A percentile compares a stretch with the other conserved stretches of the same genome.
phyloP scores from a whole-genome alignment of 1,284 basidiomycete genomes.

The Farysia itapuensis region DNA sequence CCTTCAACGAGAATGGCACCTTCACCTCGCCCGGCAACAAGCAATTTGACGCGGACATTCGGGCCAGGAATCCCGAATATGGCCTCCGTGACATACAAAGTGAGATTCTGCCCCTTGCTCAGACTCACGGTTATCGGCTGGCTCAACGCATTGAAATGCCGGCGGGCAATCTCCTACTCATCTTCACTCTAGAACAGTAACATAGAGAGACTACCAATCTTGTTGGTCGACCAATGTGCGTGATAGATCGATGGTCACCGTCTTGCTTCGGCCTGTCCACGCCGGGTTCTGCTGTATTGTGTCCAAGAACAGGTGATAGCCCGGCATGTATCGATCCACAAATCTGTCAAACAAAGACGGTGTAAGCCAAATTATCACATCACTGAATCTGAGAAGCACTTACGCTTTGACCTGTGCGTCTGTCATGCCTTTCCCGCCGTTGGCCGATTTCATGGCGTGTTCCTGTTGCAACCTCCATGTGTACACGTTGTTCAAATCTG shows the following conservation, averaged over 20 bases:
- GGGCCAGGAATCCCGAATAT: conserved; percentile 21
- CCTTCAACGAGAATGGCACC: conserved; percentile 32
- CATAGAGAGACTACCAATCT: conserved; percentile 14
- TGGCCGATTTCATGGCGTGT: conserved; percentile 30
- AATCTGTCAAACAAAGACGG: no score
- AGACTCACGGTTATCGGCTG: conserved; percentile 25
- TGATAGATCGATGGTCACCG: conserved; percentile 21
- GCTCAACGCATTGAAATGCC: conserved; percentile 28
- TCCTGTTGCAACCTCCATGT: conserved; percentile 30
- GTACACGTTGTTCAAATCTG: conserved; percentile 26
- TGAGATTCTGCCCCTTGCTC: conserved; percentile 25
- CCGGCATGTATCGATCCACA: conserved; percentile 63
- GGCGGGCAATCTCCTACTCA: conserved; percentile 27
- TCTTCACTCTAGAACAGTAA: conserved; percentile 3
- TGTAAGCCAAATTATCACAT: no score
- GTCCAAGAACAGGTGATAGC: conserved; percentile 15
- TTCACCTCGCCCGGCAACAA: conserved; percentile 26
- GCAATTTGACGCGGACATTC: conserved; percentile 35
- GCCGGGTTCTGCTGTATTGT: conserved; percentile 17
- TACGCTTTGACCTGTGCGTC: conserved; percentile 24
- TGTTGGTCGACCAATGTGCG: conserved; percentile 11
- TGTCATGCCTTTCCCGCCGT: conserved; percentile 24
- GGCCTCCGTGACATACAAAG: conserved; percentile 35
- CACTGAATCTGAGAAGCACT: conserved; percentile 1
- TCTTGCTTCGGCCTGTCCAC: conserved; percentile 25